Percentiles rank a stretch among this genome's conserved stretches.
Conservation (phyloP, 495 filamentous ascomycete species). For the Penicillium canariense region DNA sequence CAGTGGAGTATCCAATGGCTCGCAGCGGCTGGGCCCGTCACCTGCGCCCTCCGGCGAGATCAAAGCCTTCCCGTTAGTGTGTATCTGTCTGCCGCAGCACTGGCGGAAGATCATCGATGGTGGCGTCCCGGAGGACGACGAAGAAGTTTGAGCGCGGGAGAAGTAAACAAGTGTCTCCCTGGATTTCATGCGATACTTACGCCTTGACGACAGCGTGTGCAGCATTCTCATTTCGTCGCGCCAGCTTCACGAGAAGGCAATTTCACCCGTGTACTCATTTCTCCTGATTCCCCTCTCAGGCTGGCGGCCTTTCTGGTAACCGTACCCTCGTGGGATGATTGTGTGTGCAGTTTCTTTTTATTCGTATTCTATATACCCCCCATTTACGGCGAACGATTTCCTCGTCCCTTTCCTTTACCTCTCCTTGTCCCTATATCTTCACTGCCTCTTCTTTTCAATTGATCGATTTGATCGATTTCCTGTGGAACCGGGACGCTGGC, state of each 20-base stretch:
- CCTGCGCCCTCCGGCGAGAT: conserved; percentile 77
- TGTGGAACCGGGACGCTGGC: conserved; percentile 27
- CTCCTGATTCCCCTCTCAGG: conserved; percentile 4
- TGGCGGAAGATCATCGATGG: conserved; percentile 98
- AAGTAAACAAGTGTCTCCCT: conserved; percentile 9
- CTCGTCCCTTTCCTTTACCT: conserved; percentile 23
- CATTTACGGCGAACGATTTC: conserved; percentile 26
- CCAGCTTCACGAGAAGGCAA: conserved; percentile 21
- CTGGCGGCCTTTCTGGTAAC: conserved; percentile 14
- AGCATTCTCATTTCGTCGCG: conserved; percentile 24
- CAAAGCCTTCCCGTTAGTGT: conserved; percentile 97
- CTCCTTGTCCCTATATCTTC: conserved; percentile 14
- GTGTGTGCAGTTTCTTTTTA: conserved; percentile 18
- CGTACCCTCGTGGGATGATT: conserved; percentile 15
- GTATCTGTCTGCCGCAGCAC: conserved; percentile 94
- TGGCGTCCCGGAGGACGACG: conserved; percentile 34
- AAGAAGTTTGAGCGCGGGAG: conserved; percentile 31
- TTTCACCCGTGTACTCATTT: conserved; percentile 16
- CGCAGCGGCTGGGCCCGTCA: conserved; percentile 59
- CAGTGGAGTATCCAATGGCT: conserved; percentile 88
- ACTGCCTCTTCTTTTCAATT: conserved; percentile 7
- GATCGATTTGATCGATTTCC: conserved; percentile 6
- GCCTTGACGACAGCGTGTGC: conserved; percentile 44
- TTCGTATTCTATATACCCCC: conserved; percentile 38
- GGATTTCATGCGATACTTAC: conserved; percentile 36